Evolutionary conservation across 2,329 filamentous ascomycete genomes (phyloP), one percentile per base, ranked within the genome.

Genomic region (Monilinia fructicola): DNA sequence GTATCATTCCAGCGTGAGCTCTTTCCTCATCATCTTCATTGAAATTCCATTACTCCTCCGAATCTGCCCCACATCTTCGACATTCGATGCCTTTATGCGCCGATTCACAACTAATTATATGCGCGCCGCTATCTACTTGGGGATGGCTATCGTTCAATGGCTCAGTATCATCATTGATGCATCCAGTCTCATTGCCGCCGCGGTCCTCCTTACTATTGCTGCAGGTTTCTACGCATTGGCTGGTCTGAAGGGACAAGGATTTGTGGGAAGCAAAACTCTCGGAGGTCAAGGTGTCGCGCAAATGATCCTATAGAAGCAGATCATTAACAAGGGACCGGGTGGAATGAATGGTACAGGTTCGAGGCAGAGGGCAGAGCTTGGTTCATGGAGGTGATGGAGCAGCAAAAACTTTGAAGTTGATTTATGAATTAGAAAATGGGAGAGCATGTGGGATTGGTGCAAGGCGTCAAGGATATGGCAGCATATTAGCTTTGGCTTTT

Each of bases 51-150:
- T 98, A 68, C 90, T 99, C 67, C 89, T 99, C 69, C 91, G 95
- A 80, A 97, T 99, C 81, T 99, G 95, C 82, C 95, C 95, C 67
- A 99, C 95, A 7, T 98, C 94, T 18, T 80, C 89, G 71, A 88
- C 86, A 71, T 99, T 99, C 81, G 95, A 99, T 78, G 82, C 81
- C 72, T 89, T 93, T 77, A 94, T 99, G 79, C 93, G 94, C 79
- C 89, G 87, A 76, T 91, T 99, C 82, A 92, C 92, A 70, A 96
- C 93, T 68, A 98, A 97, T 83, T 98, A 93, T 82, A 96, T 95
- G 89, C 93, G 95, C 79, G 94, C 94, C 26, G 90, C 83, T 67
- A 90, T 96, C 77, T 99, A 99, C 80, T 80, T 81, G 67, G 80
- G 86, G 77, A 94, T 98, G 90, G 90, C 87, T 73, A 76, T 89